Evolutionary conservation across 805 yeast genomes (phyloP).

Genomic region (Saccharomycopsis sp.): DNA sequence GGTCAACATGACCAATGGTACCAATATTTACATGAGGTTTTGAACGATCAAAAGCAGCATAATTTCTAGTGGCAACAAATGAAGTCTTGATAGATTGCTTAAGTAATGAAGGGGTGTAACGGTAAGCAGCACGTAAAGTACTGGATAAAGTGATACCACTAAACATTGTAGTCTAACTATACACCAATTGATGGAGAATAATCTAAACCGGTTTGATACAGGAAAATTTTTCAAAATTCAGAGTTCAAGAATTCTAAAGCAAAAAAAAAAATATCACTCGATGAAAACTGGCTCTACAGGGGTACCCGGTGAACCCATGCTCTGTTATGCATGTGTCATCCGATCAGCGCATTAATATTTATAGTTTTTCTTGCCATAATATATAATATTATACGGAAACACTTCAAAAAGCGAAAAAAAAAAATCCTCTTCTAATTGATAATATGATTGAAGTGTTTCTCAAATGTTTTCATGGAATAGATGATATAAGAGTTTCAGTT

Average conservation of each 20-base stretch:
- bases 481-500: constrained; percentile 4
- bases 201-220: too few relatives aligned
- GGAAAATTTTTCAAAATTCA: too few relatives aligned
- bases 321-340: too few relatives aligned
- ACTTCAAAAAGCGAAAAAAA: not conserved
- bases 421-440: not conserved
- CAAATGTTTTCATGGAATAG: constrained; percentile 10
- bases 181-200: too few relatives aligned
- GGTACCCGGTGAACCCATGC: too few relatives aligned
- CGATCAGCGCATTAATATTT: too few relatives aligned
- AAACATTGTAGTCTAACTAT: constrained; percentile 16
- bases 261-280: too few relatives aligned
- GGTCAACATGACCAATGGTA: constrained; percentile 98
- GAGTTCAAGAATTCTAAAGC: too few relatives aligned
- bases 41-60: constrained; percentile 81
- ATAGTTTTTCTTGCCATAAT: not conserved
- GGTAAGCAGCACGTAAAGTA: constrained; percentile 14
- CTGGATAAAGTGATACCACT: constrained; percentile 11
- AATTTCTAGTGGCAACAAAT: constrained; percentile 22
- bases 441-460: constrained; percentile 8
- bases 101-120: constrained; percentile 4
- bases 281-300: too few relatives aligned
- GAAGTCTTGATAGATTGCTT: constrained; percentile 23
- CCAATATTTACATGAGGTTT: constrained; percentile 97
- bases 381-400: not conserved